A percentile compares a stretch with the other conserved stretches of the same genome.
Conservation (phyloP, 495 filamentous ascomycete genomes). For the Acidiella bohemica region DNA sequence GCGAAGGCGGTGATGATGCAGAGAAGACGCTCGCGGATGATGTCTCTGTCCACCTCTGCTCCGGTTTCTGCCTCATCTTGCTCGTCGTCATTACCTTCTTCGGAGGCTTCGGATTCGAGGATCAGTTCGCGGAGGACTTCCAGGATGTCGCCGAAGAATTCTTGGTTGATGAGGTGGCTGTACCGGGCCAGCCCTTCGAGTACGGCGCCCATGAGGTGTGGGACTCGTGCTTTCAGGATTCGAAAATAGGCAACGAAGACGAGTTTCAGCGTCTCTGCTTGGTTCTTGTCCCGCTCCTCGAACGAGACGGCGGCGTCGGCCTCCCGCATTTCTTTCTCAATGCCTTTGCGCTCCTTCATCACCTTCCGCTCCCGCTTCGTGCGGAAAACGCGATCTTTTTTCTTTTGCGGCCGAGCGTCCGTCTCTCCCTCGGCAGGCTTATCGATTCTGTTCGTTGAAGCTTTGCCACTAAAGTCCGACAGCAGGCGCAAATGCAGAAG, state of each 20-base stretch:
- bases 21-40: slow-evolving; percentile 74
- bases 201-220: slow-evolving; percentile 81
- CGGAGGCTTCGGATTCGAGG: slow-evolving; percentile 41
- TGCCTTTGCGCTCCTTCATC: slow-evolving; percentile 64
- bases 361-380: slow-evolving; percentile 65
- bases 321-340: slow-evolving; percentile 86
- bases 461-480: slow-evolving; percentile 72
- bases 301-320: slow-evolving; percentile 83
- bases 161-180: slow-evolving; percentile 90
- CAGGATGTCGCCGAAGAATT: slow-evolving; percentile 93
- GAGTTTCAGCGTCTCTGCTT: slow-evolving; percentile 86
- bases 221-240: slow-evolving; percentile 68
- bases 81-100: slow-evolving; percentile 11
- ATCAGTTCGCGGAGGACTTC: slow-evolving; percentile 90
- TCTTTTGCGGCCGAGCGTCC: slow-evolving; percentile 46
- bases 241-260: slow-evolving; percentile 93
- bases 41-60: slow-evolving; percentile 41
- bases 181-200: slow-evolving; percentile 85
- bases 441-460: slow-evolving; percentile 58
- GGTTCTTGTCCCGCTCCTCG: slow-evolving; percentile 82
- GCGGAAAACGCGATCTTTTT: slow-evolving; percentile 60
- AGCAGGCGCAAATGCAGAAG: slow-evolving; percentile 84
- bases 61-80: slow-evolving; percentile 36
- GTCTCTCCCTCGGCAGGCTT: slow-evolving; percentile 32
- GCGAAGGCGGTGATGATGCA: slow-evolving; percentile 93